Evolutionary conservation across 2,329 filamentous ascomycete species (phyloP).

Genomic region (Xylaria sp.): DNA sequence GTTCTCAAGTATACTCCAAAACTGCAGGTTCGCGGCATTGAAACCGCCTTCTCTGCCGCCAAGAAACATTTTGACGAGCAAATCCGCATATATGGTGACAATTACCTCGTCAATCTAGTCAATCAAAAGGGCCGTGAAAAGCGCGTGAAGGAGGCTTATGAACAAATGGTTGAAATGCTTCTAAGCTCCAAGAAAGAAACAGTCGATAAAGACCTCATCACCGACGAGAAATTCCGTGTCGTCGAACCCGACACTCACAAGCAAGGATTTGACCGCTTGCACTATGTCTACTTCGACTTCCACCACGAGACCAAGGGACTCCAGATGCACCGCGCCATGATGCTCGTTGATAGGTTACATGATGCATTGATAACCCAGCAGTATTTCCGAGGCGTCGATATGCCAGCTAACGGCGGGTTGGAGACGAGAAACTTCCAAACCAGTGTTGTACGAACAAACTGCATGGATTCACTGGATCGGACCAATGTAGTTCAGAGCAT

Average conservation of each 20-base stretch:
- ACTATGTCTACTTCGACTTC: conserved; percentile 99
- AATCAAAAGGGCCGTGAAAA: conserved; percentile 95
- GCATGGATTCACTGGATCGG: conserved; percentile 98
- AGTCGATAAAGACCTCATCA: conserved; percentile 71
- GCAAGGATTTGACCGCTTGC: conserved; percentile 80
- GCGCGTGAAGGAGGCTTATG: conserved; percentile 90
- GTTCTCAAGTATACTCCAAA: conserved; percentile 90
- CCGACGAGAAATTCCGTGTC: conserved; percentile 82
- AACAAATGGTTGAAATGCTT: conserved; percentile 84
- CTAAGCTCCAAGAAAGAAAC: conserved; percentile 74
- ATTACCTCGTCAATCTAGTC: conserved; percentile 96
- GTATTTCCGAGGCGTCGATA: conserved; percentile 93
- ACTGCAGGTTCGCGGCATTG: conserved; percentile 85
- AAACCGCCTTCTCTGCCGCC: conserved; percentile 81
- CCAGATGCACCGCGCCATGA: conserved; percentile 89
- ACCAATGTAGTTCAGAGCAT: conserved; percentile 99
- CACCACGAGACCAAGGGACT: conserved; percentile 97
- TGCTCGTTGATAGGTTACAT: conserved; percentile 83
- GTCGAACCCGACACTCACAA: conserved; percentile 70
- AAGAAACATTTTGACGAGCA: conserved; percentile 93
- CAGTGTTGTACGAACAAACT: conserved; percentile 95
- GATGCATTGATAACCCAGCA: conserved; percentile 80
- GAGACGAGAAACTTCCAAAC: conserved; percentile 85
- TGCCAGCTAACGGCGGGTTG: conserved; percentile 78
- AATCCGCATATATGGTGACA: conserved; percentile 92